Percentiles rank a stretch among this genome's conserved stretches.
Evolutionary conservation across 192 early-diverging fungal species (phyloP).

Genomic region (Fimicolochytrium jonesii): DNA sequence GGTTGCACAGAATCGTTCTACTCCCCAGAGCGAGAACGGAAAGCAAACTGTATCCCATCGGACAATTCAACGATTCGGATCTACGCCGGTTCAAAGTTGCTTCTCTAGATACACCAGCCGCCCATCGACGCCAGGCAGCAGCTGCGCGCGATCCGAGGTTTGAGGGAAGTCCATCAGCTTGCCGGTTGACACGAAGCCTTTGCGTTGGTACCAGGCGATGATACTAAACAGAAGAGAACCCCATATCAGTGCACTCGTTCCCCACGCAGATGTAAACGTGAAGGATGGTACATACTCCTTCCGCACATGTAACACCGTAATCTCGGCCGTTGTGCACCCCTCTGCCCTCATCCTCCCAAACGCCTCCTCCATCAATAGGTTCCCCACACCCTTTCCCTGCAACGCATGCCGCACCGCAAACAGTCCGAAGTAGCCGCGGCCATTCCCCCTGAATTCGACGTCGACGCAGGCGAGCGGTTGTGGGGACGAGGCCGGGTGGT

Average conservation of each 20-base stretch:
- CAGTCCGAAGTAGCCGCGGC: slow-evolving; percentile 5
- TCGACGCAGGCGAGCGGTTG: not conserved
- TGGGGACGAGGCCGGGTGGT: not conserved
- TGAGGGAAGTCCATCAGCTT: slow-evolving; percentile 3
- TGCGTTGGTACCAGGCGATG: not conserved
- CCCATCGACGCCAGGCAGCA: too few relatives aligned
- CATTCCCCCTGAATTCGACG: not conserved
- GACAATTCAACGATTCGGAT: too few relatives aligned
- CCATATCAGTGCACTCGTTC: too few relatives aligned
- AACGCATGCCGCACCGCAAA: not conserved
- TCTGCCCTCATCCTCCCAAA: not conserved
- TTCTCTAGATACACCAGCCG: too few relatives aligned
- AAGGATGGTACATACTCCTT: not conserved
- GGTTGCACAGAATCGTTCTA: too few relatives aligned
- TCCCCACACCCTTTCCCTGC: not conserved
- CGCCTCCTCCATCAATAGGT: not conserved
- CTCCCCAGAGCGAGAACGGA: too few relatives aligned
- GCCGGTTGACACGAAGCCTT: not conserved
- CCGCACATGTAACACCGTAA: not conserved
- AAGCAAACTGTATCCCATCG: too few relatives aligned
- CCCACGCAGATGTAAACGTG: too few relatives aligned
- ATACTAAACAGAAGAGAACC: not conserved
- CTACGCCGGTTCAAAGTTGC: too few relatives aligned
- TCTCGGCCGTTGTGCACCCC: not conserved
- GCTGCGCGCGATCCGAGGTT: too few relatives aligned